Percentiles rank a stretch among this genome's conserved stretches.
phyloP scores from a whole-genome alignment of 495 filamentous ascomycete genomes.

The Xylaria telfairii region DNA sequence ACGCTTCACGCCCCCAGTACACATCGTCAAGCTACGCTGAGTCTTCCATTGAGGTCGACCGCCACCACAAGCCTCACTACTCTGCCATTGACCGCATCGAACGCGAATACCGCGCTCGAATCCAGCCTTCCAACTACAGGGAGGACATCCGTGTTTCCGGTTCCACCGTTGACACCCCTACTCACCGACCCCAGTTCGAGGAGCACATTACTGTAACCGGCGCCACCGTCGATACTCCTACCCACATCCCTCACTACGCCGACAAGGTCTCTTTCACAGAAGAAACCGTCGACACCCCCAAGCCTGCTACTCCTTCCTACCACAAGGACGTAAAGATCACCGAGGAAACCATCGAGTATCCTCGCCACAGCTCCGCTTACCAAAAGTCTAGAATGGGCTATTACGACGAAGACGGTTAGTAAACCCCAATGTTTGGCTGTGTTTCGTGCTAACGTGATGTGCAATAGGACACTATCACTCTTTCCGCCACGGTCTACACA shows the following conservation, averaged over 20 bases:
- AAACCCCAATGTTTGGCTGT: no score
- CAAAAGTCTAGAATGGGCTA: conserved; percentile 87
- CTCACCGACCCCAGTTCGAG: conserved; percentile 27
- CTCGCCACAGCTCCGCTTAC: conserved; percentile 40
- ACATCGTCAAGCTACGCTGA: conserved; percentile 63
- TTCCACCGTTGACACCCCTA: conserved; percentile 44
- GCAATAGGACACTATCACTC: conserved; percentile 83
- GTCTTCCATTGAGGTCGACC: conserved; percentile 67
- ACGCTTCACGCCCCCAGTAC: conserved; percentile 50
- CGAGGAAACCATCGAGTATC: conserved; percentile 52
- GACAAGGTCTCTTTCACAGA: conserved; percentile 49
- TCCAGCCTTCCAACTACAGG: conserved; percentile 60
- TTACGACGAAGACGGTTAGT: conserved; percentile 89
- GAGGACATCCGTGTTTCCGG: conserved; percentile 43
- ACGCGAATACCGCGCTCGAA: conserved; percentile 81
- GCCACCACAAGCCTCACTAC: conserved; percentile 55
- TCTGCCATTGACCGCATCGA: conserved; percentile 80
- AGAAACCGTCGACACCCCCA: conserved; percentile 57
- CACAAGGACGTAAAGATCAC: conserved; percentile 42
- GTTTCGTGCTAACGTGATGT: conserved; percentile 24
- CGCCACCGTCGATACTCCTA: conserved; percentile 45
- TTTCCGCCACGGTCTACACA: conserved; percentile 85
- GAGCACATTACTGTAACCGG: conserved; percentile 30
- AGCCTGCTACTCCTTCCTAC: conserved; percentile 49
- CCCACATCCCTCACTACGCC: conserved; percentile 29